These are phyloP conservation scores for Mortierella sp. DNA, from an alignment of 371 early-diverging fungal genomes.

Conservation along the genomic window DNA sequence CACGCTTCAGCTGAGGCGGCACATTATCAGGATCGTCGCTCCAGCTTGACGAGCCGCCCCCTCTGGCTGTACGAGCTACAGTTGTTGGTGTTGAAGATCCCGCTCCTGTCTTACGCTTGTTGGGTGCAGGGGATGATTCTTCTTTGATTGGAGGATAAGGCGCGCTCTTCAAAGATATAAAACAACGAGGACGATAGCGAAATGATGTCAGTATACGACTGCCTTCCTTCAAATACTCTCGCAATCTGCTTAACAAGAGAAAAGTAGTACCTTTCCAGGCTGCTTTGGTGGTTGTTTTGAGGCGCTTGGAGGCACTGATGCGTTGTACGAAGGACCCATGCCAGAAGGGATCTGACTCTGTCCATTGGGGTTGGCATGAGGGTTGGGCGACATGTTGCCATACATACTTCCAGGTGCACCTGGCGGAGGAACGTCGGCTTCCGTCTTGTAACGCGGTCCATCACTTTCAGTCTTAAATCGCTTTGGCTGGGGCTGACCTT, in stretches of 20 bases:
- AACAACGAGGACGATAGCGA: not conserved
- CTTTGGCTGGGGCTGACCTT: constrained; percentile 36
- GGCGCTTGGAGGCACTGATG: constrained; percentile 28
- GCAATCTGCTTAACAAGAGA: too few relatives aligned
- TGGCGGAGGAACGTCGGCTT: constrained; percentile 42
- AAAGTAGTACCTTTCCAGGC: constrained; percentile 23
- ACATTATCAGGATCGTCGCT: constrained; percentile 88
- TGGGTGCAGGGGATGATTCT: constrained; percentile 26
- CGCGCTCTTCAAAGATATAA: constrained; percentile 2
- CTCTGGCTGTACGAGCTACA: constrained; percentile 25
- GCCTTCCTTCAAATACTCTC: not conserved
- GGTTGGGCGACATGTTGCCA: constrained; percentile 54
- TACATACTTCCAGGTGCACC: constrained; percentile 48
- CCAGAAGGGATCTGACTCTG: constrained; percentile 26
- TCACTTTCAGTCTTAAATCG: constrained; percentile 42
- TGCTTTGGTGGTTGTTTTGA: constrained; percentile 31
- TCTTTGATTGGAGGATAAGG: constrained; percentile 33
- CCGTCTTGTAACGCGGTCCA: constrained; percentile 39
- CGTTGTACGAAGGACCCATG: constrained; percentile 34
- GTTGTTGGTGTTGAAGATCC: constrained; percentile 21
- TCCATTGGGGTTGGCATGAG: constrained; percentile 39
- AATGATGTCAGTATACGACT: not conserved
- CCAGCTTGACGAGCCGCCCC: constrained; percentile 63
- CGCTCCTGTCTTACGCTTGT: constrained; percentile 33
- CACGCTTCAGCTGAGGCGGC: constrained; percentile 82